These are phyloP conservation scores for Rhododendron mucronatum DNA, from an alignment of 148 eudicot genomes.

Conservation along the genomic window DNA sequence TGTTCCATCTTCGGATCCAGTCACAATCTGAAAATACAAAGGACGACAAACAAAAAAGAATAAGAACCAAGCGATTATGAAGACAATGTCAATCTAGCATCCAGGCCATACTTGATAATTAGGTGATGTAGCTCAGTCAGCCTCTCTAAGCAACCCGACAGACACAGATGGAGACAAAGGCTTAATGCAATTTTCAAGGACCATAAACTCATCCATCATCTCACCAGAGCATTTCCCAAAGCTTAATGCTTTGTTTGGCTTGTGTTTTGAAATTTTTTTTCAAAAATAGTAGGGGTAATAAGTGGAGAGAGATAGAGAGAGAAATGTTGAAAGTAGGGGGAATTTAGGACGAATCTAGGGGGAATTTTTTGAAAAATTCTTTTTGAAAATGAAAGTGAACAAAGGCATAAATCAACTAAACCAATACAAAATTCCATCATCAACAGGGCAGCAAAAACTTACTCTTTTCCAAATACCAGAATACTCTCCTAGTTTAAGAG, in stretches of 20 bases:
- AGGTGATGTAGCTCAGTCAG: background rate
- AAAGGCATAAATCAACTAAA: background rate
- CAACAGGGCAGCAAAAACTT: background rate
- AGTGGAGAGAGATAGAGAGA: no score
- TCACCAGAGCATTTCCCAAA: background rate
- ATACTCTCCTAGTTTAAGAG: background rate
- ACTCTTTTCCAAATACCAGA: background rate
- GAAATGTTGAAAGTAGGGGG: no score
- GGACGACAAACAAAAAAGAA: background rate
- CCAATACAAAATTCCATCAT: background rate
- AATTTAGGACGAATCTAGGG: no score
- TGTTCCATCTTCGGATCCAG: conserved; percentile 98
- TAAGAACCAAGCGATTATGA: background rate
- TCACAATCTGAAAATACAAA: conserved; percentile 49
- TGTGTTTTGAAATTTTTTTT: no score
- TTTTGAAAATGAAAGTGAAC: no score
- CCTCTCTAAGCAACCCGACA: background rate
- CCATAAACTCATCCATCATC: background rate
- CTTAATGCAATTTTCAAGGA: background rate
- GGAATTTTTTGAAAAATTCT: no score
- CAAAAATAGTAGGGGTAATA: no score
- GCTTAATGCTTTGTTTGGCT: no score
- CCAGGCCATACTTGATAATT: background rate
- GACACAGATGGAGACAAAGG: background rate
- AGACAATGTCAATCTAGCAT: background rate